These are phyloP conservation scores for Marasmius sp. DNA, from an alignment of 1,284 basidiomycete species.

Conservation along the genomic window DNA sequence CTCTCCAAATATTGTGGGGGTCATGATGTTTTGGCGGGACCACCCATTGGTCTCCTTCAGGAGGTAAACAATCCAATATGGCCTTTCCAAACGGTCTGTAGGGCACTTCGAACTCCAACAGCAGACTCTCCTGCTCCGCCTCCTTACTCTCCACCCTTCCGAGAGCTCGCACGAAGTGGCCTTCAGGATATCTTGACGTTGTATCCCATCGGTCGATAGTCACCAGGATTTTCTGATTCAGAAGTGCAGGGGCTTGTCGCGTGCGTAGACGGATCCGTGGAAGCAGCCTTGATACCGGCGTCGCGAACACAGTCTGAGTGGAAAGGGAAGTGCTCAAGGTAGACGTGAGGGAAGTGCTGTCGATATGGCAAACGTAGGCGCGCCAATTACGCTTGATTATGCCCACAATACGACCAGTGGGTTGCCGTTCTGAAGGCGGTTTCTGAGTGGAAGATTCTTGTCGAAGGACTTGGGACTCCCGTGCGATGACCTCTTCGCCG, in stretches of 20 bases:
- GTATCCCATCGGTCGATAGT: conserved; percentile 92
- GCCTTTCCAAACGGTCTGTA: conserved; percentile 96
- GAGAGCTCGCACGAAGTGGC: conserved; percentile 93
- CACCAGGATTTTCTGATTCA: conserved; percentile 95
- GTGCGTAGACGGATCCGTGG: conserved; percentile 95
- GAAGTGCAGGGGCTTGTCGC: conserved; percentile 85
- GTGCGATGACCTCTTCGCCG: conserved; percentile 52
- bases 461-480: conserved; percentile 51
- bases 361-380: conserved; percentile 96
- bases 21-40: conserved; percentile 76
- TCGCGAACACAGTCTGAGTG: conserved; percentile 92
- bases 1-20: conserved; percentile 69
- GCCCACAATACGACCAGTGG: conserved; percentile 91
- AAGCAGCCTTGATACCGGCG: conserved; percentile 88
- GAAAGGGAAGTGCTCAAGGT: conserved; percentile 80
- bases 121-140: conserved; percentile 92
- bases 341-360: conserved; percentile 83
- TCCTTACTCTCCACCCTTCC: conserved; percentile 93
- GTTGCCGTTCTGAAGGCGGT: conserved; percentile 61
- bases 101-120: conserved; percentile 96
- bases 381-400: conserved; percentile 96
- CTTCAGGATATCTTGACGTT: conserved; percentile 91
- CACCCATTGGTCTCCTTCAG: conserved; percentile 90
- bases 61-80: conserved; percentile 89
- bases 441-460: conserved; percentile 39